Percentiles rank a stretch among this genome's conserved stretches.
Conservation (phyloP, 345 rosid species). For the Physaria fendleri region DNA sequence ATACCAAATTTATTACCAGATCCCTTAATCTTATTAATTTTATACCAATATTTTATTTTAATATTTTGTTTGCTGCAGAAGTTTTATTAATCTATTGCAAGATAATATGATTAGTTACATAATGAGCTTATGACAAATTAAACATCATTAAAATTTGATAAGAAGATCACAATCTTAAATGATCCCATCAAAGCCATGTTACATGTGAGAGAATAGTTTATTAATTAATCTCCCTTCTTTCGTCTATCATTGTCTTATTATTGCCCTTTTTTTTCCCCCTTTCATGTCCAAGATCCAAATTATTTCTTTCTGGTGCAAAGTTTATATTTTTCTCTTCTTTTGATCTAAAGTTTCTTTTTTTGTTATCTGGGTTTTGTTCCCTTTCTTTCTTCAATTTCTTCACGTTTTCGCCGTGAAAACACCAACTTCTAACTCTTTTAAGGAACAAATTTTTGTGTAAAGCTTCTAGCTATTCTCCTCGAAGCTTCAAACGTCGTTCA, state of each 20-base stretch:
- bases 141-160: not conserved
- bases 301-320: not conserved
- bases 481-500: conserved; percentile 17
- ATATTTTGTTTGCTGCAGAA: not conserved
- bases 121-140: not conserved
- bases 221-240: not conserved
- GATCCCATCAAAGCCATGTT: not conserved
- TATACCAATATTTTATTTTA: no score
- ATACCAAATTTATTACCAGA: no score
- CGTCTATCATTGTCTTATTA: conserved; percentile 21
- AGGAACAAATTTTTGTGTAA: not conserved
- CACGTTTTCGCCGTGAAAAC: not conserved
- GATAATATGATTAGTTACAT: not conserved
- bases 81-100: not conserved
- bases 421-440: not conserved
- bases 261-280: conserved; percentile 3
- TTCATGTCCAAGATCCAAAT: not conserved
- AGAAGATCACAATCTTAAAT: conserved; percentile 7
- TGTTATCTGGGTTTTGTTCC: not conserved
- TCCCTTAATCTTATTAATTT: no score
- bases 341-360: conserved; percentile 10
- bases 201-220: not conserved
- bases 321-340: not conserved
- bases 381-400: not conserved
- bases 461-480: conserved; percentile 1